Base-by-base conservation (phyloP, 495 filamentous ascomycete species). In the Aspergillus campestris region DNA sequence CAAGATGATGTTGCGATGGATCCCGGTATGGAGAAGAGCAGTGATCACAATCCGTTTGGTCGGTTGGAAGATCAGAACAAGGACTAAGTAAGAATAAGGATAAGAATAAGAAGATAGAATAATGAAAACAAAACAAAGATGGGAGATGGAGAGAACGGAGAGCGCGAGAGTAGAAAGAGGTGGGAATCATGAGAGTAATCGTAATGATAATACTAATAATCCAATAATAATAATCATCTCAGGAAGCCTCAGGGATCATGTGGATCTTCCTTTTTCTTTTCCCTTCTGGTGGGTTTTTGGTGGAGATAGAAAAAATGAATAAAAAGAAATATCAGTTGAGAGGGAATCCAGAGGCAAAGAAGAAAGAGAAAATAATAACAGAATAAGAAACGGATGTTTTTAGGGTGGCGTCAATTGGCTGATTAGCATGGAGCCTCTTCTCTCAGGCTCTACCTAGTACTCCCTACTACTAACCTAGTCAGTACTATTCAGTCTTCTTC, bases 201-300 rank as follows among this genome's bases (percentile, higher is more conserved):
- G 47, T 48, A 58, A 52, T 32, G 31, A 40, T 35, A 51, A 50
- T 32, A 49, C 50, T 49, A 52, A 51, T 40, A 50, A 44, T 31
- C 50, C 42, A 52, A 51, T 40, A 50, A 41, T 31, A 52, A 44
- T 32, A 29, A 32, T 33, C 40, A 49, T 50, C n/a, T n/a, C n/a
- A n/a, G n/a, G 50, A 40, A 48, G 52, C 49, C 52, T 60, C 54
- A 62, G 62, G 60, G 57, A 65, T 59, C 55, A 41, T 15, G 44
- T 50, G 46, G 49, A 57, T 46, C 48, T 34, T 34, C 42, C 24
- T 10, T 38, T 48, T 53, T 51, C 52, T 52, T 55, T 47, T 50
- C 47, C 53, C 53, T 45, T 52, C 52, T 52, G 52, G 53, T 51
- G 45, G 41, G 33, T 44, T 50, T 32, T 0, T 1, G 7, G 18